These are phyloP conservation scores for Atkinsonella hypoxylon DNA, from an alignment of 2,329 filamentous ascomycete species.

Conservation along the genomic window DNA sequence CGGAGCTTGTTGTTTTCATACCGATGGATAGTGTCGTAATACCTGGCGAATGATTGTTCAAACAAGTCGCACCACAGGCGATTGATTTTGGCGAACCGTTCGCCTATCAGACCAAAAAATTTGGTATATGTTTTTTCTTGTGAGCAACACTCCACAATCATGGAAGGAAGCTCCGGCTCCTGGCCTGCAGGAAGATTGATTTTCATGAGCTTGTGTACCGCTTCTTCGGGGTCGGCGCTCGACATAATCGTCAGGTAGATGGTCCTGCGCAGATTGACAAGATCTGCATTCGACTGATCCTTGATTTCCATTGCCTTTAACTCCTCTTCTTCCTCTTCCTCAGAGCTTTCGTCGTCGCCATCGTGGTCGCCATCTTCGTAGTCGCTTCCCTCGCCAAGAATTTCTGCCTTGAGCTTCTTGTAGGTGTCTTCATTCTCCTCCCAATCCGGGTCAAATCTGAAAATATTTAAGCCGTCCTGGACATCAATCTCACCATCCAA, in stretches of 20 bases:
- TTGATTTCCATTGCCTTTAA: slow-evolving; percentile 88
- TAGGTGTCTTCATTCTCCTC: slow-evolving; percentile 88
- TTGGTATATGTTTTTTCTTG: slow-evolving; percentile 97
- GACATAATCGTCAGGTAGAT: slow-evolving; percentile 99
- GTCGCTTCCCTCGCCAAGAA: slow-evolving; percentile 84
- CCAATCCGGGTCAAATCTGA: slow-evolving; percentile 86
- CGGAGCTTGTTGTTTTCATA: slow-evolving; percentile 92
- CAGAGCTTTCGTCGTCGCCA: slow-evolving; percentile 52
- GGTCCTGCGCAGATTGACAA: slow-evolving; percentile 83
- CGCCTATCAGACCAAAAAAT: slow-evolving; percentile 89
- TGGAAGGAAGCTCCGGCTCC: slow-evolving; percentile 83
- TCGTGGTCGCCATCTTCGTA: slow-evolving; percentile 55
- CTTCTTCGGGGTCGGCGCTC: slow-evolving; percentile 91
- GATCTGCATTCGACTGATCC: slow-evolving; percentile 90
- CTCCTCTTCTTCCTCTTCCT: slow-evolving; percentile 62
- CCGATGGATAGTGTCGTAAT: slow-evolving; percentile 95
- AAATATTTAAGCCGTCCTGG: slow-evolving; percentile 83
- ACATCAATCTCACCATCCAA: slow-evolving; percentile 76
- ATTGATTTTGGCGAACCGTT: slow-evolving; percentile 93
- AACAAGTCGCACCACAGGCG: slow-evolving; percentile 90
- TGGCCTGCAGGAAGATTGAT: slow-evolving; percentile 77
- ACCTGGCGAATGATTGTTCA: slow-evolving; percentile 78
- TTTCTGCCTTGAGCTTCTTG: slow-evolving; percentile 81
- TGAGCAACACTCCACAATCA: slow-evolving; percentile 94
- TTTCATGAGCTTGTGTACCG: slow-evolving; percentile 92